These are phyloP conservation scores for Sicyos baderoa DNA, from an alignment of 306 rosid species.

Conservation along the genomic window DNA sequence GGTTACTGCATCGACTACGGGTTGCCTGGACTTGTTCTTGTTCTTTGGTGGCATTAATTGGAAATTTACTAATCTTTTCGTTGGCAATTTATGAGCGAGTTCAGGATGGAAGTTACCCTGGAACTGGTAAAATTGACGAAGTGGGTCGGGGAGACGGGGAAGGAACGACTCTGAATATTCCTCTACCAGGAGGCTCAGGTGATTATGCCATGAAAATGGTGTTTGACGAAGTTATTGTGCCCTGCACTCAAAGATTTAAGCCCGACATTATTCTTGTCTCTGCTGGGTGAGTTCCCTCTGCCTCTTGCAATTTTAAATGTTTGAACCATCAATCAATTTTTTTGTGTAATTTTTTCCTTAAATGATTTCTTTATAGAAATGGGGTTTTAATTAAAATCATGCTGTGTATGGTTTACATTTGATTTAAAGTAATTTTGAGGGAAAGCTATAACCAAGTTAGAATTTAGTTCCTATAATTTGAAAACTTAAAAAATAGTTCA, in stretches of 20 bases:
- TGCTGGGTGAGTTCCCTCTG: conserved; percentile 66
- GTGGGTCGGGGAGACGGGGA: conserved; percentile 74
- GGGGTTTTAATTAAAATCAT: background rate
- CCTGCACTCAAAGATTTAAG: conserved; percentile 78
- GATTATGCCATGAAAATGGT: conserved; percentile 63
- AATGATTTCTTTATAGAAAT: no score
- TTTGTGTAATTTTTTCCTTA: background rate
- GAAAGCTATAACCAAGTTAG: no score
- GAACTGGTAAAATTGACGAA: conserved; percentile 81
- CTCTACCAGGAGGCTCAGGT: conserved; percentile 94
- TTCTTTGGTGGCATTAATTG: background rate
- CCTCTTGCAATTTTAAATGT: background rate
- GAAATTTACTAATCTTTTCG: background rate
- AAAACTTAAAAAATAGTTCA: no score
- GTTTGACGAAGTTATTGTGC: conserved; percentile 79
- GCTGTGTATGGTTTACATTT: background rate
- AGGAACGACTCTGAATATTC: conserved; percentile 87
- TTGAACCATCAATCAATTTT: background rate
- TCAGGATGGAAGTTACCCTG: conserved; percentile 93
- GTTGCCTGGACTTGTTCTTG: conserved; percentile 3
- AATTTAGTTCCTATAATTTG: no score
- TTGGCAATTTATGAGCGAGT: conserved; percentile 13
- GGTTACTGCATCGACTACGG: background rate
- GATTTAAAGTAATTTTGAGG: no score
- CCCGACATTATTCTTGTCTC: conserved; percentile 93